Base-by-base conservation (phyloP, 768 basidiomycete genomes). In the Mycena crocata region DNA sequence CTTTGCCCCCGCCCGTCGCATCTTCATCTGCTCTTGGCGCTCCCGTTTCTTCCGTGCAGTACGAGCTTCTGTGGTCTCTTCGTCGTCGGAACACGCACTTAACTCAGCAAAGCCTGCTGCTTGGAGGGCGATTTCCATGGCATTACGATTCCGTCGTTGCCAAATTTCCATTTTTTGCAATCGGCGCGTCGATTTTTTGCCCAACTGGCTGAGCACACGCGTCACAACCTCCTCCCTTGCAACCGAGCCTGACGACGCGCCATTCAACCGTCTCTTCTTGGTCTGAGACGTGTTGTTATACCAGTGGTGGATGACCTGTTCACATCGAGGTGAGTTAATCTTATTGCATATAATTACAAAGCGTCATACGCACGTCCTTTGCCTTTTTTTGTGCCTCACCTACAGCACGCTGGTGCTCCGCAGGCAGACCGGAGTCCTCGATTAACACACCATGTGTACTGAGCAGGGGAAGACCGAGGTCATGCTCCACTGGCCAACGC, bases 291-390 rank as follows among this genome's bases (percentile, higher is more conserved):
- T 23, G 17, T 58, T 58, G 10, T 58, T 46, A 24, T 19, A 58
- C 57, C 57, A 58, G 13, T 58, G 34, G n/a, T 48, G 57, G 9
- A 58, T 46, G 4, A 8, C 23, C 57, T 58, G 40, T 28, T 48
- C 23, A 26, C 21, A 24, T 52, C 7, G 8, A 31, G 4, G 15
- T 1, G 13, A 1, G 7, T 13, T 42, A 19, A 40, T 3, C 12
- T 7, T 15, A 9, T n/a, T 10, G n/a, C 40, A 19, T 6, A 12
- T 12, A 42, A 6, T 10, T 42, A 10, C 40, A n/a, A 9, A 42
- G 8, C 10, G 13, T 21, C 8, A 34, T 8, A 8, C 35, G 35
- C 35, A 15, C 42, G n/a, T 34, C 9, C 5, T 28, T 44, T 3
- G n/a, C 23, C 9, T 2, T 12, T 7, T 31, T 24, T 17, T 58